Conservation (phyloP, 2,329 filamentous ascomycete genomes). For the Phialemonium atrogriseum region DNA sequence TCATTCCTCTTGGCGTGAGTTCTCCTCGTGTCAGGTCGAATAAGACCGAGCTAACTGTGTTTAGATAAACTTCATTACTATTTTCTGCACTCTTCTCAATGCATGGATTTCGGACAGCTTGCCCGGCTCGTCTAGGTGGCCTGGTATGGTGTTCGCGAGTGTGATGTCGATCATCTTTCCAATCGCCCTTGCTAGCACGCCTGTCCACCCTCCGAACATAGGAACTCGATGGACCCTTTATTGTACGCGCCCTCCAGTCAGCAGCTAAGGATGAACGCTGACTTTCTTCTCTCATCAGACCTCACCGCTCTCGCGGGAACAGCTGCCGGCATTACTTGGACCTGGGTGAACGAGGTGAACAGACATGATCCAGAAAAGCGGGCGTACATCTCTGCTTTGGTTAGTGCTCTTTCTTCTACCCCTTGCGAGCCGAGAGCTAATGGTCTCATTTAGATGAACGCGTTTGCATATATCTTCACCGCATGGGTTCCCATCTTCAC, state of each 20-base stretch:
- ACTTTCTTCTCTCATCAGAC: conserved; percentile 6
- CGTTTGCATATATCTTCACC: conserved; percentile 19
- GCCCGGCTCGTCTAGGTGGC: conserved; percentile 15
- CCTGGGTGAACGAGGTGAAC: conserved; percentile 17
- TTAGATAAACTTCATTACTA: conserved; percentile 17
- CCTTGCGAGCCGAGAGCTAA: not conserved
- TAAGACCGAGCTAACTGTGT: not conserved
- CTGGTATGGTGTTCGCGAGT: conserved; percentile 16
- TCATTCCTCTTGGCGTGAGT: conserved; percentile 18
- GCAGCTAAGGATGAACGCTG: not conserved
- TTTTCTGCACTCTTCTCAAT: conserved; percentile 13
- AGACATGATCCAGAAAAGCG: conserved; percentile 18
- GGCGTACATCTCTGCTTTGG: conserved; percentile 18
- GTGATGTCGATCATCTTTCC: conserved; percentile 17
- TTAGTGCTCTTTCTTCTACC: conserved; percentile 4
- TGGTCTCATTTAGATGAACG: conserved; percentile 17
- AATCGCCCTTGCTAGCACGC: conserved; percentile 14
- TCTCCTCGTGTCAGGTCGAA: not conserved
- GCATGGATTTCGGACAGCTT: conserved; percentile 18
- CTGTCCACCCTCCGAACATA: conserved; percentile 14
- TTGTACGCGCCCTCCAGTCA: conserved; percentile 8
- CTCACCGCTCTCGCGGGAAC: conserved; percentile 13
- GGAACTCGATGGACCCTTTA: conserved; percentile 15
- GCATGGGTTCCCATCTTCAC: conserved; percentile 21
- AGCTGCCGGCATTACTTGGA: conserved; percentile 16